Conservation (phyloP, 345 rosid genomes). For the Ricinus communis region DNA sequence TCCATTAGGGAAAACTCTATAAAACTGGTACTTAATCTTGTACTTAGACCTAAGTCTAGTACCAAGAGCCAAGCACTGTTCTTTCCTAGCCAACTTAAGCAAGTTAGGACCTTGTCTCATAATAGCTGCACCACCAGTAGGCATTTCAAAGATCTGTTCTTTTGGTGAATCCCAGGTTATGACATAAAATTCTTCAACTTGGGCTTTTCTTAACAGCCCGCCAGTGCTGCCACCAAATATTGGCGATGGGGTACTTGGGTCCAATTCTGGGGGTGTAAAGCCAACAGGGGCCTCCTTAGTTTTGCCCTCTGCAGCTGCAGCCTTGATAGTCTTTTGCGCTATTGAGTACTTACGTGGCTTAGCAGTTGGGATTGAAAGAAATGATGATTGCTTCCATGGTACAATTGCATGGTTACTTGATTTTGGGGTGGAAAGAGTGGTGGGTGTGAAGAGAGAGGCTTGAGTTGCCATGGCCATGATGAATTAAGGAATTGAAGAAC, state of each 20-base stretch:
- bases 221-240: slow-evolving; percentile 92
- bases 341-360: slow-evolving; percentile 23
- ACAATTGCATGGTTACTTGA: slow-evolving; percentile 37
- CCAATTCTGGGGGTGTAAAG: slow-evolving; percentile 79
- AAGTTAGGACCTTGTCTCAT: slow-evolving; percentile 95
- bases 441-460: slow-evolving; percentile 60
- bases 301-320: slow-evolving; percentile 34
- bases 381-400: slow-evolving; percentile 46
- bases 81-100: slow-evolving; percentile 92
- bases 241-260: slow-evolving; percentile 87
- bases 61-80: slow-evolving; percentile 89
- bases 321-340: slow-evolving; percentile 37
- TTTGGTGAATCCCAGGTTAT: slow-evolving; percentile 94
- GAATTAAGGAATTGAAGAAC: neutral
- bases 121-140: slow-evolving; percentile 90
- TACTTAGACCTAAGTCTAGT: slow-evolving; percentile 92
- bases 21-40: slow-evolving; percentile 95
- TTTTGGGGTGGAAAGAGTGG: slow-evolving; percentile 48
- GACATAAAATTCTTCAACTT: slow-evolving; percentile 88
- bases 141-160: slow-evolving; percentile 96
- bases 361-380: neutral
- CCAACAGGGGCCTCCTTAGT: slow-evolving; percentile 62
- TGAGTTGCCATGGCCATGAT: slow-evolving; percentile 61
- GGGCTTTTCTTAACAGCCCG: slow-evolving; percentile 76
- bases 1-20: slow-evolving; percentile 88